Conservation (phyloP, 345 rosid genomes). For the Salix arbutifolia region DNA sequence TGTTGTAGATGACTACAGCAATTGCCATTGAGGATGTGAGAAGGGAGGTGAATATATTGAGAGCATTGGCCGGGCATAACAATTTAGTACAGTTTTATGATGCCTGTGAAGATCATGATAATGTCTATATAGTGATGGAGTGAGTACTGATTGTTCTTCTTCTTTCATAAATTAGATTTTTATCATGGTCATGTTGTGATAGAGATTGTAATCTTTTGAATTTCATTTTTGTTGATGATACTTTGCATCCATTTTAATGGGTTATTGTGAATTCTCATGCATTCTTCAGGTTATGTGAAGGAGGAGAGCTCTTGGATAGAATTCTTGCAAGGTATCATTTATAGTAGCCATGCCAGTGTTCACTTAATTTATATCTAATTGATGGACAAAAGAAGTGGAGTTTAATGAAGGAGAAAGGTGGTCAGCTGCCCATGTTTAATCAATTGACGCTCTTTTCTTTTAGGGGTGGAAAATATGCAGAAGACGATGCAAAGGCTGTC, state of each 20-base stretch:
- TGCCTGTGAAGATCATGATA: conserved; percentile 79
- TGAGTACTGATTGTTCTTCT: conserved; percentile 32
- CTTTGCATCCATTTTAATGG: neutral
- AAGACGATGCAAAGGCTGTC: conserved; percentile 83
- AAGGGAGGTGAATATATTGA: conserved; percentile 89
- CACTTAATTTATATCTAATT: neutral
- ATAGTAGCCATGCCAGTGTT: neutral
- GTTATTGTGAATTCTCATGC: conserved; percentile 1
- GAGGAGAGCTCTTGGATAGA: conserved; percentile 96
- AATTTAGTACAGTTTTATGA: conserved; percentile 81
- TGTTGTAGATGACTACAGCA: conserved; percentile 83
- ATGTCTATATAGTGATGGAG: conserved; percentile 96
- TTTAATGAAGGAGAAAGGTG: neutral
- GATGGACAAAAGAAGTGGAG: conserved; percentile 1
- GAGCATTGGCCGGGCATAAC: conserved; percentile 80
- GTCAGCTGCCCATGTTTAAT: neutral
- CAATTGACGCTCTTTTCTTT: conserved; percentile 4
- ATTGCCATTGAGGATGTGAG: conserved; percentile 96
- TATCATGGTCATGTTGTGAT: neutral
- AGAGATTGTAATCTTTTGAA: neutral
- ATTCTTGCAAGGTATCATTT: conserved; percentile 82
- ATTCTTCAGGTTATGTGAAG: conserved; percentile 77
- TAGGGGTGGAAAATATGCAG: conserved; percentile 90
- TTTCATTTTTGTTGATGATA: neutral
- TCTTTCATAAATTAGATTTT: neutral